phyloP scores from a whole-genome alignment of 805 yeast genomes.

The Nakazawaea holstii region DNA sequence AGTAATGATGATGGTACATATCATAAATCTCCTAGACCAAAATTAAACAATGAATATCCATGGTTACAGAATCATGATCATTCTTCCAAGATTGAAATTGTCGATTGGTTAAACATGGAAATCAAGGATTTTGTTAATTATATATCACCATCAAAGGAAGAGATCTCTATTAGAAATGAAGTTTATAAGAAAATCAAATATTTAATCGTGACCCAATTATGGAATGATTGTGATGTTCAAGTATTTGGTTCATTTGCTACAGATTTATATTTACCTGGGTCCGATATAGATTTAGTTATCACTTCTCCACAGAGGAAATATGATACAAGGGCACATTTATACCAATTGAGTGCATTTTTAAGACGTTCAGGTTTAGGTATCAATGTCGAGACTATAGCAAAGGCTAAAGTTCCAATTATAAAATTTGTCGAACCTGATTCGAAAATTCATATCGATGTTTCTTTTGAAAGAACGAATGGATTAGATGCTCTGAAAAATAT shows the following conservation, averaged over 20 bases:
- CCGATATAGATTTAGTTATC: constrained; percentile 93
- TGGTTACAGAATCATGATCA: constrained; percentile 82
- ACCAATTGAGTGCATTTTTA: constrained; percentile 66
- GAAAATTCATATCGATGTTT: constrained; percentile 76
- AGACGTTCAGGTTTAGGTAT: constrained; percentile 57
- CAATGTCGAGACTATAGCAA: constrained; percentile 78
- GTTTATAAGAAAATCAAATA: constrained; percentile 57
- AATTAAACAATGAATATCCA: constrained; percentile 42
- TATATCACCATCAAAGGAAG: constrained; percentile 77
- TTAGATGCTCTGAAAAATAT: constrained; percentile 77
- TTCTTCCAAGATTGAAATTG: constrained; percentile 66
- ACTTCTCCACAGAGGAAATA: constrained; percentile 54
- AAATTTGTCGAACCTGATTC: constrained; percentile 76
- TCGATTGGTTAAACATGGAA: constrained; percentile 84
- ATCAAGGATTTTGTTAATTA: constrained; percentile 80
- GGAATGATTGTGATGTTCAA: constrained; percentile 76
- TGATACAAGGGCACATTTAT: constrained; percentile 61
- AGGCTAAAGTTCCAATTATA: constrained; percentile 91
- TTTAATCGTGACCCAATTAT: constrained; percentile 45
- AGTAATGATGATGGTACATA: constrained; percentile 37
- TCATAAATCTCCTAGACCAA: constrained; percentile 20
- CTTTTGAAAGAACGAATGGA: constrained; percentile 84
- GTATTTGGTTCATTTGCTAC: constrained; percentile 96
- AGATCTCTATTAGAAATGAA: constrained; percentile 59
- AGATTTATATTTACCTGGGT: constrained; percentile 87